phyloP scores from a whole-genome alignment of 1,284 basidiomycete species.

The Gymnopus androsaceus region DNA sequence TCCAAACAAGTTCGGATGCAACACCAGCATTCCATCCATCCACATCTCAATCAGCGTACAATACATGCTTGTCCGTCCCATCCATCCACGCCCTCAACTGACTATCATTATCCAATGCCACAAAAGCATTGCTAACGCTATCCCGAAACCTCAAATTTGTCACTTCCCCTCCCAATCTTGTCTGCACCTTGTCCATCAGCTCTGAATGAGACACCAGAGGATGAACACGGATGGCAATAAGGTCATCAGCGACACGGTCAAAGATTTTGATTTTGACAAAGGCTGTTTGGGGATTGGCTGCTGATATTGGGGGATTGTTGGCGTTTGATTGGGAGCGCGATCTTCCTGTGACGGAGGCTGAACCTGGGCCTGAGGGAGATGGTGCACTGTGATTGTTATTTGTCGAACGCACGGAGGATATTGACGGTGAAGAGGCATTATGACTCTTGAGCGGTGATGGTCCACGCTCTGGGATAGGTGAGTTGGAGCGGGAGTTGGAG shows the following conservation, averaged over 20 bases:
- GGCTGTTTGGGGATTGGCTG: conserved; percentile 74
- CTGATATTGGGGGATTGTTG: conserved; percentile 73
- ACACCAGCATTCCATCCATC: neutral
- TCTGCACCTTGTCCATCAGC: conserved; percentile 88
- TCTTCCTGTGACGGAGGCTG: conserved; percentile 42
- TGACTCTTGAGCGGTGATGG: conserved; percentile 36
- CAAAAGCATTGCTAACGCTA: conserved; percentile 63
- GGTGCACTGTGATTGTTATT: conserved; percentile 39
- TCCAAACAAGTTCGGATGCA: neutral
- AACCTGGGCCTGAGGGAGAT: no score
- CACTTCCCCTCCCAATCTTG: conserved; percentile 81
- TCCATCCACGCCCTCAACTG: conserved; percentile 83
- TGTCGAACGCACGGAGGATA: conserved; percentile 51
- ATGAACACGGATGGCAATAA: conserved; percentile 97
- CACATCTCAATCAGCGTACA: conserved; percentile 71
- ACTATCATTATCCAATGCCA: conserved; percentile 69
- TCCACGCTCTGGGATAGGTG: conserved; percentile 36
- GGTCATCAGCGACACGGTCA: conserved; percentile 86
- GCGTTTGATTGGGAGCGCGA: conserved; percentile 59
- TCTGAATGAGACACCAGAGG: conserved; percentile 86
- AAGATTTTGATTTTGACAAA: conserved; percentile 99
- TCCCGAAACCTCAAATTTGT: conserved; percentile 73
- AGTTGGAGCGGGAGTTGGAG: conserved; percentile 44
- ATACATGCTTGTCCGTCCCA: conserved; percentile 82
- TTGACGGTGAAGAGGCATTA: conserved; percentile 37